Percentiles rank a stretch among this genome's conserved stretches.
Evolutionary conservation across 306 rosid species (phyloP).

Genomic region (Fagus crenata): DNA sequence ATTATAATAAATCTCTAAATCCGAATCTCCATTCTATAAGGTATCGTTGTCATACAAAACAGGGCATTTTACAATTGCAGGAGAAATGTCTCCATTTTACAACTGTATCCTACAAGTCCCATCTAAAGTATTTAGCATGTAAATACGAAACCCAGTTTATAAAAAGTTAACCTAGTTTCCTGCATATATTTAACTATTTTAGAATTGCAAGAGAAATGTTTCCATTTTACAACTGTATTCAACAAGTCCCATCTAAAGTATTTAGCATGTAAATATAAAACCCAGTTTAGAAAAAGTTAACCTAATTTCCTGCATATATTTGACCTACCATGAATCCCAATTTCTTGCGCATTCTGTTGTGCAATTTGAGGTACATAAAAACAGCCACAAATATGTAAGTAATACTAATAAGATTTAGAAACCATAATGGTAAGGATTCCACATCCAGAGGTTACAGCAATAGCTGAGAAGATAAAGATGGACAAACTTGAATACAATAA

Average conservation of each 20-base stretch:
- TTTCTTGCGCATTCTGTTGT: not conserved
- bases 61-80: not conserved
- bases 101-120: not conserved
- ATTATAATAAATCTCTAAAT: too few relatives aligned
- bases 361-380: slow-evolving; percentile 2
- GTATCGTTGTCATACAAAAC: not conserved
- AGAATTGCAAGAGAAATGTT: not conserved
- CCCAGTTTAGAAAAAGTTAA: not conserved
- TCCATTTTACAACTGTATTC: not conserved
- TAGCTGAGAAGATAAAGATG: not conserved
- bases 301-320: not conserved
- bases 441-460: not conserved
- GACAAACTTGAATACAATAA: not conserved
- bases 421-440: not conserved
- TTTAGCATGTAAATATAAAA: not conserved
- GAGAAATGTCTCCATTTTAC: not conserved
- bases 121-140: not conserved
- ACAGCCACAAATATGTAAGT: not conserved
- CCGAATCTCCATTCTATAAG: not conserved
- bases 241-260: too few relatives aligned
- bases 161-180: not conserved
- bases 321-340: not conserved
- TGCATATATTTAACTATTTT: not conserved
- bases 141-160: not conserved
- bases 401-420: not conserved